Evolutionary conservation across 805 yeast genomes (phyloP).

Genomic region (Candida silvicultrix): DNA sequence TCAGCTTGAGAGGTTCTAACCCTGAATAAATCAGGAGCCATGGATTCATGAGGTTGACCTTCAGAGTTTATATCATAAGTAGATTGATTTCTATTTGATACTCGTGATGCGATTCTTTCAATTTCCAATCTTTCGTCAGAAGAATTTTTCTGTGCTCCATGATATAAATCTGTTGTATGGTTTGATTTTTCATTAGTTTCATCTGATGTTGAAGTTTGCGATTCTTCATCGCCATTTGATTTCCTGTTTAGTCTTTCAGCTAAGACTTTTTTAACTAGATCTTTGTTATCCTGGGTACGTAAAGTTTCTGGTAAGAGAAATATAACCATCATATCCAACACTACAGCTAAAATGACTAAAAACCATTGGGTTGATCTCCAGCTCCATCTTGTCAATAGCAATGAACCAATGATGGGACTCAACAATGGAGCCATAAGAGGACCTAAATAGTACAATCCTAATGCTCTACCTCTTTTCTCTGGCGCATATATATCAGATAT

Average conservation of each 20-base stretch:
- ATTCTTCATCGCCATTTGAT: conserved; percentile 2
- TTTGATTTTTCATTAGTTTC: too few relatives aligned
- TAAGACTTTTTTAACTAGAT: conserved; percentile 40
- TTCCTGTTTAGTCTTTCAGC: conserved; percentile 27
- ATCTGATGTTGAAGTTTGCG: background rate
- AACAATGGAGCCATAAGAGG: conserved; percentile 74
- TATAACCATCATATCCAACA: conserved; percentile 40
- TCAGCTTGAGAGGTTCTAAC: conserved; percentile 17
- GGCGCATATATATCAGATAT: conserved; percentile 66
- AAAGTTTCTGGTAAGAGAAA: conserved; percentile 74
- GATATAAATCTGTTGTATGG: too few relatives aligned
- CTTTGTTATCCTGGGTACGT: conserved; percentile 45
- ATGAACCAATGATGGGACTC: conserved; percentile 79
- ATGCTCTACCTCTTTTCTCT: conserved; percentile 66
- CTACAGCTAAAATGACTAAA: conserved; percentile 59
- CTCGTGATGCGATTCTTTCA: conserved; percentile 14
- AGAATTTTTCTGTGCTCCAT: too few relatives aligned
- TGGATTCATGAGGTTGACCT: conserved; percentile 9
- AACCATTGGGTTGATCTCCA: conserved; percentile 93
- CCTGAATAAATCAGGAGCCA: conserved; percentile 20
- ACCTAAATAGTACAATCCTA: conserved; percentile 79
- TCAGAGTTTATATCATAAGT: conserved; percentile 12
- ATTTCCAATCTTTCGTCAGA: conserved; percentile 3
- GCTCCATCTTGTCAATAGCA: conserved; percentile 62
- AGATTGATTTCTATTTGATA: conserved; percentile 14